Evolutionary conservation across 768 basidiomycete species (phyloP).

Genomic region (Lentinula aciculospora): DNA sequence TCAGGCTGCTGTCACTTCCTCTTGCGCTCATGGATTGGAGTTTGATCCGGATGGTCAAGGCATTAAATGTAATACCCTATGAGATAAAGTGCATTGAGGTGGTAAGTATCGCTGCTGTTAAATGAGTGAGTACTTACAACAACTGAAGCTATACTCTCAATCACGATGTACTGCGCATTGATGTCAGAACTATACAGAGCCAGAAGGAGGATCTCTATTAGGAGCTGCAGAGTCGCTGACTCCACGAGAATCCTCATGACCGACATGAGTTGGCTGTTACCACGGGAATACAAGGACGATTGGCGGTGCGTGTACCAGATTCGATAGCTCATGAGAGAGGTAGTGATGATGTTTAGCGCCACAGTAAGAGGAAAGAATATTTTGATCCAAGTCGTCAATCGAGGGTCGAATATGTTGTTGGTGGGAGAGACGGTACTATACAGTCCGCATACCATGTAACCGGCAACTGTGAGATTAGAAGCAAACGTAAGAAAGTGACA

Average conservation of each 20-base stretch:
- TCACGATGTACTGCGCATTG: conserved; percentile 16
- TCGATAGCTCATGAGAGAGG: conserved; percentile 15
- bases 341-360: conserved; percentile 15
- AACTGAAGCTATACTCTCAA: conserved; percentile 13
- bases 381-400: conserved; percentile 14
- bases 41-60: conserved; percentile 10
- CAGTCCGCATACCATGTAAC: conserved; percentile 12
- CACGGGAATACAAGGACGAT: conserved; percentile 8
- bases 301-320: conserved; percentile 12
- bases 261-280: conserved; percentile 7
- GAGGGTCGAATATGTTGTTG: conserved; percentile 11
- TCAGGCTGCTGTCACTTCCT: background rate
- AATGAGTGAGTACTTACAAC: conserved; percentile 4
- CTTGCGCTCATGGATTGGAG: background rate
- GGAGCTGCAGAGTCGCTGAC: conserved; percentile 15
- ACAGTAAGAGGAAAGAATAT: conserved; percentile 16
- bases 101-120: background rate
- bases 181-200: conserved; percentile 11
- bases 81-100: background rate
- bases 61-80: conserved; percentile 13
- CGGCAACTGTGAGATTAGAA: conserved; percentile 11
- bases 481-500: background rate
- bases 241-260: conserved; percentile 14
- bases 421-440: conserved; percentile 9
- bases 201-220: conserved; percentile 14